Conservation (phyloP, 176 grass and related monocot species). For the Hsuehochloa calcarea region DNA sequence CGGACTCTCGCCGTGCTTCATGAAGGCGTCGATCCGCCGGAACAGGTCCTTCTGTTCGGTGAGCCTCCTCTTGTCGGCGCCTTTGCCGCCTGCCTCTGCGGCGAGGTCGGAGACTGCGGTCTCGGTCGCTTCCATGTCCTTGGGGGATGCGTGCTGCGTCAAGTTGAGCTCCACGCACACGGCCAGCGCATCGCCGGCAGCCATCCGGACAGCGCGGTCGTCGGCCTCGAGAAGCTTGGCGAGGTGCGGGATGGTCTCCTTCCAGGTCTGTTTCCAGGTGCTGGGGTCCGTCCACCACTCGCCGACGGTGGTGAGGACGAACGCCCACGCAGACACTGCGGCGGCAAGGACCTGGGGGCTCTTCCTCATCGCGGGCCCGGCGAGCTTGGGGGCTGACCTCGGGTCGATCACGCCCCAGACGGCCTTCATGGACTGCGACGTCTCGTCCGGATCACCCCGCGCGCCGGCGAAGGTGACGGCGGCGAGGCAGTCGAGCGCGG, state of each 20-base stretch:
- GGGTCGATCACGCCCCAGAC: background rate
- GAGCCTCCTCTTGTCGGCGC: background rate
- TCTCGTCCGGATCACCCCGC: background rate
- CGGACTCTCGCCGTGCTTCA: background rate
- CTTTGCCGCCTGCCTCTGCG: background rate
- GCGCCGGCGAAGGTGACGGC: constrained; percentile 24
- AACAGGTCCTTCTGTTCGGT: constrained; percentile 11
- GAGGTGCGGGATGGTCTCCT: background rate
- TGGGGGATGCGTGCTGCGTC: background rate
- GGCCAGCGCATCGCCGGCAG: constrained; percentile 20
- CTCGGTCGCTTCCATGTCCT: constrained; percentile 13
- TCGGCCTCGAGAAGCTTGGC: background rate
- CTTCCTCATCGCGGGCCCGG: background rate
- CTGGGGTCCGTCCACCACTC: background rate
- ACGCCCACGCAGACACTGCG: constrained; percentile 3
- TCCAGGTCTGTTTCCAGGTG: too few species aligned
- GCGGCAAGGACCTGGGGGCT: background rate
- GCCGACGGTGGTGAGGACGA: constrained; percentile 15
- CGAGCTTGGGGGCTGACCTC: background rate
- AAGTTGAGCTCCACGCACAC: constrained; percentile 32
- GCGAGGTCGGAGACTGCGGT: background rate
- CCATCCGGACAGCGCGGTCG: constrained; percentile 5
- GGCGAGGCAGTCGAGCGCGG: constrained; percentile 30
- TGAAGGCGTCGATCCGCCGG: background rate
- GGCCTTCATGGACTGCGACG: background rate